These are phyloP conservation scores for Colletotrichum sp. DNA, from an alignment of 2,329 filamentous ascomycete genomes.

Conservation along the genomic window DNA sequence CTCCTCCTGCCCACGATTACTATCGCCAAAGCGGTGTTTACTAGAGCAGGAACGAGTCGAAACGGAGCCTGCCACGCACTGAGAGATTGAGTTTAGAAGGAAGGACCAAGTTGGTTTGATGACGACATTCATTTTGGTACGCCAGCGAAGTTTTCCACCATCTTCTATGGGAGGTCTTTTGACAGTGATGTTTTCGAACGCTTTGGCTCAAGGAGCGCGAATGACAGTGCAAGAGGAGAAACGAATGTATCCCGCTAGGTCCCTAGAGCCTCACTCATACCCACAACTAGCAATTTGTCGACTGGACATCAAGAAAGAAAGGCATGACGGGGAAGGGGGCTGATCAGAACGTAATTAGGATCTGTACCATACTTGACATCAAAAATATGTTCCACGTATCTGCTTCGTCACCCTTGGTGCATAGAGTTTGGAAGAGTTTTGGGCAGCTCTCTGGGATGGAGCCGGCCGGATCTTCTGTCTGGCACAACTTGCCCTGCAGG, in stretches of 20 bases:
- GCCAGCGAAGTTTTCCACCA: neutral
- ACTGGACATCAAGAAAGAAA: neutral
- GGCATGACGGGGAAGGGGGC: neutral
- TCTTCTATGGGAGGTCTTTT: neutral
- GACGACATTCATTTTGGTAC: neutral
- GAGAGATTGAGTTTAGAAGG: neutral
- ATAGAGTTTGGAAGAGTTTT: neutral
- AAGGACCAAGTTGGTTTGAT: neutral
- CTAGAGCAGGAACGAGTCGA: neutral
- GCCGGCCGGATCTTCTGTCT: neutral
- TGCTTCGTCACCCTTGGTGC: neutral
- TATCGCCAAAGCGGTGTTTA: conserved; percentile 52
- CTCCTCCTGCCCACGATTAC: conserved; percentile 60
- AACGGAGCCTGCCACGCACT: neutral
- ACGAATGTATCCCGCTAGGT: neutral
- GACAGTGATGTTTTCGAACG: neutral
- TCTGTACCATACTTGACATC: neutral
- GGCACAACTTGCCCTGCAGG: neutral
- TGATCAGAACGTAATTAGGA: neutral
- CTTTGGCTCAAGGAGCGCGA: neutral
- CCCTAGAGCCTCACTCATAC: neutral
- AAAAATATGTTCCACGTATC: neutral
- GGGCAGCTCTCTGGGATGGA: neutral
- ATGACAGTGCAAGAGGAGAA: neutral
- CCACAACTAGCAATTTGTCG: neutral